Conservation (phyloP, 106 monocot species). For the Hemerocallis citrina region DNA sequence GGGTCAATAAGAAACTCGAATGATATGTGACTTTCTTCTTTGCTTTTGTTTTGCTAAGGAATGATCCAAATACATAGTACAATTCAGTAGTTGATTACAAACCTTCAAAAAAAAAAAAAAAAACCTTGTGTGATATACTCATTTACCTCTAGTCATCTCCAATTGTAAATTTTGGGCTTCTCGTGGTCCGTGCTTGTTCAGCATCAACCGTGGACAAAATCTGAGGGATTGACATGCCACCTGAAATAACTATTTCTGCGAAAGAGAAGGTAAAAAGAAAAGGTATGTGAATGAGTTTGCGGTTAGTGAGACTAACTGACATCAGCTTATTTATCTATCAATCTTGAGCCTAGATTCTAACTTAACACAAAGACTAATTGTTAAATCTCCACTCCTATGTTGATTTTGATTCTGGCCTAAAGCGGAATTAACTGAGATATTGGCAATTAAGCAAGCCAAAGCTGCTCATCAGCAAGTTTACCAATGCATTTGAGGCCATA, state of each 20-base stretch:
- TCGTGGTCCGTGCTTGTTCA: background rate
- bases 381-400: too few species aligned
- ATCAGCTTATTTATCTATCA: too few species aligned
- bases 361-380: too few species aligned
- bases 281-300: too few species aligned
- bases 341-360: too few species aligned
- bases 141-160: background rate
- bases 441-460: too few species aligned
- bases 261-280: background rate
- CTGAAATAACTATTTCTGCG: conserved; percentile 35
- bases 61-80: background rate
- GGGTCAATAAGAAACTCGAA: background rate
- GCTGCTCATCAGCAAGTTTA: too few species aligned
- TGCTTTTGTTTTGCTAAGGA: background rate
- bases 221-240: conserved; percentile 33
- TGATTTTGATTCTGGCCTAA: too few species aligned
- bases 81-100: background rate
- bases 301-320: too few species aligned
- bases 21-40: background rate
- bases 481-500: too few species aligned
- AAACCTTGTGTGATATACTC: too few species aligned
- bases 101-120: too few species aligned
- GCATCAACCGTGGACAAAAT: conserved; percentile 17
- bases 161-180: background rate
- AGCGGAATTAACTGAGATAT: background rate